These are phyloP conservation scores for Austroboletus niveus DNA, from an alignment of 1,284 basidiomycete species.

Conservation along the genomic window DNA sequence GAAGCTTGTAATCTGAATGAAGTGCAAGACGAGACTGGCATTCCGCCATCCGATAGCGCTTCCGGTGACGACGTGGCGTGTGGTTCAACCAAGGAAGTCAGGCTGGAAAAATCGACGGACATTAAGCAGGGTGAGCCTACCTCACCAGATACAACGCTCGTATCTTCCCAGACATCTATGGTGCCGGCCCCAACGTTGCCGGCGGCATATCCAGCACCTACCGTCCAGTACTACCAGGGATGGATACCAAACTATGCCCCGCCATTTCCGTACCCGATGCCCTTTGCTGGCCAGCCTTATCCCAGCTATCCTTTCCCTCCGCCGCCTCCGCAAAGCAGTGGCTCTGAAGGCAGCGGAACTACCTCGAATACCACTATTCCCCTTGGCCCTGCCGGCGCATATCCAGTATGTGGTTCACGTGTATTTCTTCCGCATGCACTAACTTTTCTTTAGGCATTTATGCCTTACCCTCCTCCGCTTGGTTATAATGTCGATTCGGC, in stretches of 20 bases:
- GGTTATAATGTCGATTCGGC: slow-evolving; percentile 23
- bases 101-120: slow-evolving; percentile 5
- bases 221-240: slow-evolving; percentile 49
- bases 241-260: slow-evolving; percentile 57
- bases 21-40: slow-evolving; percentile 11
- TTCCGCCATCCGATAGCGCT: neutral
- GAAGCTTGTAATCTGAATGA: slow-evolving; percentile 20
- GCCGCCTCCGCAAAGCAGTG: slow-evolving; percentile 35
- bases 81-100: slow-evolving; percentile 6
- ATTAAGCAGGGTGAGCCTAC: slow-evolving; percentile 9
- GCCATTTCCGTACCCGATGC: slow-evolving; percentile 50
- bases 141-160: slow-evolving; percentile 16
- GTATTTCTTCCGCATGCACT: slow-evolving; percentile 4
- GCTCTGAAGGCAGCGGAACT: slow-evolving; percentile 38
- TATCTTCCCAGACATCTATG: slow-evolving; percentile 18
- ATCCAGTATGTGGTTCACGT: slow-evolving; percentile 40
- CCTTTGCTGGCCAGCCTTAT: slow-evolving; percentile 47
- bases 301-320: slow-evolving; percentile 41
- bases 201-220: slow-evolving; percentile 39
- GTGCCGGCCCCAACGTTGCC: slow-evolving; percentile 30
- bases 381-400: slow-evolving; percentile 41
- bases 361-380: slow-evolving; percentile 27
- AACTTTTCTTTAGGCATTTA: slow-evolving; percentile 36
- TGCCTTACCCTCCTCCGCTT: slow-evolving; percentile 44
- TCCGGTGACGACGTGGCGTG: slow-evolving; percentile 1